phyloP scores from a whole-genome alignment of 2,329 filamentous ascomycete species.

The Daldinia eschscholtzii region DNA sequence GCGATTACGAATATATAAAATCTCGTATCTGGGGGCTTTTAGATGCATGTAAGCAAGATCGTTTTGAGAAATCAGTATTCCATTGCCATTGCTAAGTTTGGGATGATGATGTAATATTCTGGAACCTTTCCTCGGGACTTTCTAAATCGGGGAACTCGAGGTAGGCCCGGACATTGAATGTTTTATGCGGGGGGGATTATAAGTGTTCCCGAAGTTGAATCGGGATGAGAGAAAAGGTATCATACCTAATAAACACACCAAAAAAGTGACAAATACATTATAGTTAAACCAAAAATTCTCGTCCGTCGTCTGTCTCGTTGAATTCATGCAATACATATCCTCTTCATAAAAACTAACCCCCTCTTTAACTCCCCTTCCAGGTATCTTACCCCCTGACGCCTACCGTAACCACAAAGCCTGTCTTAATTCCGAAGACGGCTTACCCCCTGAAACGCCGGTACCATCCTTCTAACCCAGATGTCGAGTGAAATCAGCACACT shows the following conservation, averaged over 20 bases:
- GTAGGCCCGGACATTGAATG: background rate
- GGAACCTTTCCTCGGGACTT: background rate
- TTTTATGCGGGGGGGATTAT: background rate
- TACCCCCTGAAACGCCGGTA: constrained; percentile 31
- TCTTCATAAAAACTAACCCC: constrained; percentile 11
- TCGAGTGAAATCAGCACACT: constrained; percentile 9
- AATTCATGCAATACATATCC: constrained; percentile 16
- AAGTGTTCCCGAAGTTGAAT: constrained; percentile 10
- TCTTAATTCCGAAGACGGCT: constrained; percentile 4
- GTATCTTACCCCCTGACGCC: constrained; percentile 22
- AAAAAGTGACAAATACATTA: background rate
- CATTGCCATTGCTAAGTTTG: background rate
- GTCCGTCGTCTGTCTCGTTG: constrained; percentile 3
- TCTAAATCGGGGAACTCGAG: constrained; percentile 8
- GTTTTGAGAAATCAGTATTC: background rate
- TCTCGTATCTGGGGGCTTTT: background rate
- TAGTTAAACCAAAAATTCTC: background rate
- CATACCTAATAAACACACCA: background rate
- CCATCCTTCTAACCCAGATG: constrained; percentile 16
- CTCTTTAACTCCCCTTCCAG: constrained; percentile 7
- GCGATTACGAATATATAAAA: background rate
- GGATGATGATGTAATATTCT: constrained; percentile 1
- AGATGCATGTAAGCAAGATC: background rate
- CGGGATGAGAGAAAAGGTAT: background rate
- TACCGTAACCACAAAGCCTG: constrained; percentile 9